Conservation (phyloP, 129 eudicot genomes). For the Flaveria sonorensis region DNA sequence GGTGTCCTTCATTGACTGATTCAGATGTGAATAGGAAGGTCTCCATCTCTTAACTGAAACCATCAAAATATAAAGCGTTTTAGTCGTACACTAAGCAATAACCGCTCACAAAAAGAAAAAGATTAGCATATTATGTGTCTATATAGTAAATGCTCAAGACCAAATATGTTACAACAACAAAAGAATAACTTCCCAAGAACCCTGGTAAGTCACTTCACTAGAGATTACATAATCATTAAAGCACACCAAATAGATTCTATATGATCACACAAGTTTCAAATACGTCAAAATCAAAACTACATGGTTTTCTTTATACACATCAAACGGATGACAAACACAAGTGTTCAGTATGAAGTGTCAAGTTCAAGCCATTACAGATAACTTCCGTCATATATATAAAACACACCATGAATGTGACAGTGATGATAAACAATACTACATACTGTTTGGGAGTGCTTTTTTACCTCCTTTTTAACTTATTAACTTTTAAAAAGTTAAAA, state of each 20-base stretch:
- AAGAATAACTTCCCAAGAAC: too few species aligned
- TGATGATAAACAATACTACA: background rate
- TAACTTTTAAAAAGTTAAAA: too few species aligned
- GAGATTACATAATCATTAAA: background rate
- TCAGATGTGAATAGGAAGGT: too few species aligned
- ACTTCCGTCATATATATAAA: background rate
- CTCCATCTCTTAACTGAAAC: too few species aligned
- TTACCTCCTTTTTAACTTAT: too few species aligned
- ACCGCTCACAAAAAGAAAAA: background rate
- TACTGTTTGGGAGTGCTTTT: too few species aligned
- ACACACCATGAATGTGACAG: background rate
- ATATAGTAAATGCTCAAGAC: background rate
- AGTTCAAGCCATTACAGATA: too few species aligned
- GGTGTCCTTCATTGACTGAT: too few species aligned
- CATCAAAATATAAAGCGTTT: background rate
- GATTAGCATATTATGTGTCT: too few species aligned
- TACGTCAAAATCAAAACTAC: background rate
- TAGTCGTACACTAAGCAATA: background rate
- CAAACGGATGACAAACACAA: background rate
- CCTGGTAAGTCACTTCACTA: background rate
- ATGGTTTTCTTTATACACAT: background rate
- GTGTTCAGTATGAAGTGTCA: background rate
- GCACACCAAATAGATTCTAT: background rate
- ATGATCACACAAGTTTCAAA: background rate
- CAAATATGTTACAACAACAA: background rate